Evolutionary conservation across 257 asterid species (phyloP), one percentile per base, ranked within the genome.

Genomic region (Solanum lignicaule): DNA sequence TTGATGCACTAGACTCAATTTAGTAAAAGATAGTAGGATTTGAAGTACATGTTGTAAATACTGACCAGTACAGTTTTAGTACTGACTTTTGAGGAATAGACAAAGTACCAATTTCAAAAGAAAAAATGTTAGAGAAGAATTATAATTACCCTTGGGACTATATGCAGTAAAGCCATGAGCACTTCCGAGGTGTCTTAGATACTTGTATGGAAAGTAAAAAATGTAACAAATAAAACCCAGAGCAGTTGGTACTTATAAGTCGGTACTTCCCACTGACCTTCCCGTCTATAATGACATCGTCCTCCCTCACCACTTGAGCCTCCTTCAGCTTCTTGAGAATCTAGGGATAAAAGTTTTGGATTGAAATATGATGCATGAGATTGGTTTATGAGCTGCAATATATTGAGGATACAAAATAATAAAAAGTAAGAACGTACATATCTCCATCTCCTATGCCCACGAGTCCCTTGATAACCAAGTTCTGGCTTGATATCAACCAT

Each of bases 361-460:
- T 39, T 29, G 83, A 29, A 74, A 68, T 25, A 66, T 68, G 86
- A n/a, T 65, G 83, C 38, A 69, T 76, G 36, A 72, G 39, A 73
- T 69, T 48, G 79, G 84, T 88, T 84, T 68, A 68, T 52, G 48
- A 68, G 8, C 58, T 65, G 58, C 55, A 43, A 66, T 9, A 65
- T 84, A 66, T 58, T 13, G 9, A 83, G 38, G 60, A 23, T 41
- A 89, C 6, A 43, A 87, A 32, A 75, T 23, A 73, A 55, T 46
- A 46, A 46, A 3, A 72, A 90, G 86, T 32, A 76, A 21, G 69
- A 85, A 35, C 66, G 87, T 88, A 96, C 99, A 90, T 87, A 90
- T 93, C 99, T 94, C 99, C 98, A 96, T 88, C 93, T 90, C 92
- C 94, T 92, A 87, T 95, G 98, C 88, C 98, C 98, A 71, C 76